phyloP scores from a whole-genome alignment of 441 rosid genomes.

The Adansonia gregorii region DNA sequence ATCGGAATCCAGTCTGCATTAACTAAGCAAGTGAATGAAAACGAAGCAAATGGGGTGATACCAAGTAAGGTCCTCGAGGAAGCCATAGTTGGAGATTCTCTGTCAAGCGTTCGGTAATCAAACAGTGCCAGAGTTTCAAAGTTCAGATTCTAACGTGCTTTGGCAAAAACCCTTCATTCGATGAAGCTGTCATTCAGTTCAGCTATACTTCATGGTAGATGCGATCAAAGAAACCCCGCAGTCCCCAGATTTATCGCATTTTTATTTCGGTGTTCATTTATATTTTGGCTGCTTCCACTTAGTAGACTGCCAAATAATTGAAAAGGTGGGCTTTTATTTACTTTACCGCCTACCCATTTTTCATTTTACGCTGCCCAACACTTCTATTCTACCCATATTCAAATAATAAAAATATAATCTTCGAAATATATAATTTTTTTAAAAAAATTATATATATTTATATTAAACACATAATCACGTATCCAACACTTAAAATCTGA shows the following conservation, averaged over 20 bases:
- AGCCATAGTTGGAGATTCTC: conserved; percentile 6
- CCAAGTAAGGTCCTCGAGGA: not conserved
- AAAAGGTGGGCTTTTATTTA: too few species aligned
- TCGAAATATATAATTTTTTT: too few species aligned
- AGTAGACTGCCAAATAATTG: not conserved
- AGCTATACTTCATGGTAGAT: not conserved
- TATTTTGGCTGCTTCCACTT: not conserved
- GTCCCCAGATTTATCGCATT: not conserved
- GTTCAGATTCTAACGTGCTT: not conserved
- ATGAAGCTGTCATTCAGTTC: conserved; percentile 2
- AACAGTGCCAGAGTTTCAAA: not conserved
- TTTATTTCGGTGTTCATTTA: not conserved
- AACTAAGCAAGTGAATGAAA: not conserved
- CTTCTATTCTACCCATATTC: too few species aligned
- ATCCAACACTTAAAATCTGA: too few species aligned
- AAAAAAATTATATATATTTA: too few species aligned
- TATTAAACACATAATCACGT: too few species aligned
- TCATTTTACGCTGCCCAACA: too few species aligned
- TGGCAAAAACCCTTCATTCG: not conserved
- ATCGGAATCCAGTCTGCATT: not conserved
- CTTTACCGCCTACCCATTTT: too few species aligned
- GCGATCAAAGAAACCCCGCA: not conserved
- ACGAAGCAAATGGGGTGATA: not conserved
- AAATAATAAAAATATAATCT: too few species aligned
- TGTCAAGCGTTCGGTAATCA: not conserved